Percentiles rank a stretch among this genome's conserved stretches.
These are phyloP conservation scores for Babesia ovata DNA, from an alignment of 169 alveolate genomes.

Conservation along the genomic window DNA sequence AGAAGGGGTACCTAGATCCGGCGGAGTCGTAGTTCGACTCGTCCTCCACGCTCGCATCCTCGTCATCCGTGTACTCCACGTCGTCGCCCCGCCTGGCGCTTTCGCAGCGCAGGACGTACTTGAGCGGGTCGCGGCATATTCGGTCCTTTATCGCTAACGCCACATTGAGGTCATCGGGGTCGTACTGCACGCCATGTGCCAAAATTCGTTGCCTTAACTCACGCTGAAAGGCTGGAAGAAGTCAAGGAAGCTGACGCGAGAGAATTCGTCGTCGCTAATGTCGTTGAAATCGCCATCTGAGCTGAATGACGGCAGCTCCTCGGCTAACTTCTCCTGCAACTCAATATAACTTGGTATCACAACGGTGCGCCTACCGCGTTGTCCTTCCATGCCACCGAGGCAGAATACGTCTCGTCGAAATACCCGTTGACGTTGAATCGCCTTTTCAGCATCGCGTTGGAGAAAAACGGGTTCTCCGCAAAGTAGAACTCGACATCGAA, in stretches of 20 bases:
- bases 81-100: conserved; percentile 1
- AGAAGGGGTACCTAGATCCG: conserved; percentile 65
- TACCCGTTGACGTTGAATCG: conserved; percentile 8
- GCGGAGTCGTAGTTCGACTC: neutral
- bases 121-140: conserved; percentile 53
- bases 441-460: conserved; percentile 37
- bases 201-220: neutral
- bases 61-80: conserved; percentile 26
- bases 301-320: neutral
- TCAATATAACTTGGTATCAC: neutral
- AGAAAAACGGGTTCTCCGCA: conserved; percentile 63
- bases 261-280: neutral
- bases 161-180: conserved; percentile 28
- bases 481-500: conserved; percentile 50
- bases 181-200: neutral
- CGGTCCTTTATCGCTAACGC: conserved; percentile 51
- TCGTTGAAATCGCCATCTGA: conserved; percentile 22
- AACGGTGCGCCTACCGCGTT: conserved; percentile 6
- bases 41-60: conserved; percentile 11
- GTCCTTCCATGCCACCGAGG: conserved; percentile 44
- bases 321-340: conserved; percentile 5
- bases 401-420: conserved; percentile 31
- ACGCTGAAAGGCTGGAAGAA: conserved; percentile 46
- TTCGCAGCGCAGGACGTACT: conserved; percentile 57
- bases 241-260: conserved; percentile 24